A percentile compares a stretch with the other conserved stretches of the same genome.
Conservation (phyloP, 495 filamentous ascomycete species). For the Cercophora newfieldiana region DNA sequence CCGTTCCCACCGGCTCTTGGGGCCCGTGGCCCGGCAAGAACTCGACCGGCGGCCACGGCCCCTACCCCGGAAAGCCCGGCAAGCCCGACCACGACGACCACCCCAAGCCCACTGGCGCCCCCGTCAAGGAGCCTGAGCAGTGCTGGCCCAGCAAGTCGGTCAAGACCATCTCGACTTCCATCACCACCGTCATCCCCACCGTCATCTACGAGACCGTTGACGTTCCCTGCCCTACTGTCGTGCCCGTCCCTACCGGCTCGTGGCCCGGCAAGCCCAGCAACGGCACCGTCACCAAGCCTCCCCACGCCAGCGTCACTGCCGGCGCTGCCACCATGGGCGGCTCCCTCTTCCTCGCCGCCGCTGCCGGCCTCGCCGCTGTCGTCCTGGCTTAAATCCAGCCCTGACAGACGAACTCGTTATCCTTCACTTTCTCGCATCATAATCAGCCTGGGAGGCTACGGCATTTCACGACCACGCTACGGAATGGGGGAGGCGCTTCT, state of each 20-base stretch:
- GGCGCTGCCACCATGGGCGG: constrained; percentile 47
- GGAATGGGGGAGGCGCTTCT: not conserved
- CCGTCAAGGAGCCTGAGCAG: constrained; percentile 30
- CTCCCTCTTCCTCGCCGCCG: constrained; percentile 49
- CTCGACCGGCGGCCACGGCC: constrained; percentile 39
- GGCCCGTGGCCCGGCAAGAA: constrained; percentile 15
- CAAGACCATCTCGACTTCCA: constrained; percentile 43
- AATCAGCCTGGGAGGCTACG: constrained; percentile 12
- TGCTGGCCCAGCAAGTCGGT: constrained; percentile 39
- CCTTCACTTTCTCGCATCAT: constrained; percentile 12
- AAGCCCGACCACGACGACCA: constrained; percentile 10
- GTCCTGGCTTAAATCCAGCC: constrained; percentile 50
- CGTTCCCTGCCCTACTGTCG: constrained; percentile 38
- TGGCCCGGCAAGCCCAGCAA: constrained; percentile 32
- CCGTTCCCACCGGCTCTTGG: constrained; percentile 17
- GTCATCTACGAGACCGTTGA: constrained; percentile 55
- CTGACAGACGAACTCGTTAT: not conserved
- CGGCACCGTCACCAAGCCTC: constrained; percentile 37
- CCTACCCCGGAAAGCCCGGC: too few relatives aligned
- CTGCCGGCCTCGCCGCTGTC: constrained; percentile 52
- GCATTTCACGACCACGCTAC: constrained; percentile 3
- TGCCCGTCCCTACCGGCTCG: constrained; percentile 31
- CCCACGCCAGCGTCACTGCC: constrained; percentile 43
- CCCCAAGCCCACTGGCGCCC: constrained; percentile 12
- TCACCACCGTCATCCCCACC: constrained; percentile 53